phyloP scores from a whole-genome alignment of 2,329 filamentous ascomycete genomes.

The Trichoderma breve region DNA sequence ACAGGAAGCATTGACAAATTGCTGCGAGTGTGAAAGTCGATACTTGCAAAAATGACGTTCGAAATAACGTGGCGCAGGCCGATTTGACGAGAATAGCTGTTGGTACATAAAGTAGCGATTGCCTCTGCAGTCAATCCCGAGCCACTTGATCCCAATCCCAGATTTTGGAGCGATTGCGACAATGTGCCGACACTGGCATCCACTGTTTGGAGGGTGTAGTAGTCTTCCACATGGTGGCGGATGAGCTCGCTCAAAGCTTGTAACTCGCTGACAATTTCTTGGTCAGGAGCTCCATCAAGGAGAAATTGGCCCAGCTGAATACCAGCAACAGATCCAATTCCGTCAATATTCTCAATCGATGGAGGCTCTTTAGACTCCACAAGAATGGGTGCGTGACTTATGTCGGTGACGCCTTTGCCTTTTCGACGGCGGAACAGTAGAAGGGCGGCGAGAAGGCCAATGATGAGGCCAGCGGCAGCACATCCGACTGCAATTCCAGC shows the following conservation, averaged over 20 bases:
- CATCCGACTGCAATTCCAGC: constrained; percentile 30
- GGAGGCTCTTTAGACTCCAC: background rate
- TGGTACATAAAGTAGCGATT: background rate
- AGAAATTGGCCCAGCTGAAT: constrained; percentile 37
- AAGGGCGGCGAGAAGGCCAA: constrained; percentile 29
- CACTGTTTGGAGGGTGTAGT: constrained; percentile 36
- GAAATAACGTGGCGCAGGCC: background rate
- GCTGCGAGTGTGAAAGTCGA: background rate
- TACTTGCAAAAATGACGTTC: background rate
- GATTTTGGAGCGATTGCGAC: background rate
- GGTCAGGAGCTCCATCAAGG: constrained; percentile 37
- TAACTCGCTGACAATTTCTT: constrained; percentile 36
- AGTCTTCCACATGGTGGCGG: constrained; percentile 40
- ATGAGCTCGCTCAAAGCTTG: constrained; percentile 36
- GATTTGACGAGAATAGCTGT: background rate
- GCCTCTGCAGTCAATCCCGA: background rate
- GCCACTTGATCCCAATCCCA: background rate
- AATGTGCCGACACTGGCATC: constrained; percentile 13
- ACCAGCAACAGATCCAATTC: background rate
- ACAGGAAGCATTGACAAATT: background rate
- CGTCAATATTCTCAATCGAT: background rate
- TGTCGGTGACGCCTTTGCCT: background rate
- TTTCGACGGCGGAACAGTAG: constrained; percentile 27
- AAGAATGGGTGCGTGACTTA: background rate
- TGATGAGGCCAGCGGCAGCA: constrained; percentile 28